Evolutionary conservation across 2,329 filamentous ascomycete species (phyloP).

Genomic region (Akanthomyces muscarius): DNA sequence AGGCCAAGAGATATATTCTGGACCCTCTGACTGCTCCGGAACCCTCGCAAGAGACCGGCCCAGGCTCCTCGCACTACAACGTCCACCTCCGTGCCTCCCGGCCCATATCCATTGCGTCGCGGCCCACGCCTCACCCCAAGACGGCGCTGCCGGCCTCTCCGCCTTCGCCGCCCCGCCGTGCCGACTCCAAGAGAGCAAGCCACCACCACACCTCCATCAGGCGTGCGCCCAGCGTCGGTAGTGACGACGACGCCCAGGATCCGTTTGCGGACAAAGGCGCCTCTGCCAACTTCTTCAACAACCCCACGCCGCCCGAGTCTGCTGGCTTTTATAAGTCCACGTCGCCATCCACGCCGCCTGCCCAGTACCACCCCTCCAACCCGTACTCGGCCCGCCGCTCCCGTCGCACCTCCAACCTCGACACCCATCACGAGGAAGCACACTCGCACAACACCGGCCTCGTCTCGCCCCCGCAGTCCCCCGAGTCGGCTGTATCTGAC

Average conservation of each 20-base stretch:
- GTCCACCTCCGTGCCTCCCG: conserved; percentile 23
- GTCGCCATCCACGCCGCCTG: too few relatives aligned
- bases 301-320: conserved; percentile 51
- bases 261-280: not conserved
- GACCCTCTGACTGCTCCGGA: conserved; percentile 66
- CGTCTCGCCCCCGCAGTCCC: conserved; percentile 19
- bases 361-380: conserved; percentile 43
- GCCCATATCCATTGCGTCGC: not conserved
- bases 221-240: not conserved
- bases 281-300: conserved; percentile 20
- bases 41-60: conserved; percentile 63
- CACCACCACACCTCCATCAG: not conserved
- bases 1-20: conserved; percentile 65
- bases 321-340: conserved; percentile 35
- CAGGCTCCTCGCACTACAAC: conserved; percentile 53
- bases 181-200: not conserved
- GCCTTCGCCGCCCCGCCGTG: conserved; percentile 4
- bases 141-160: not conserved
- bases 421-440: conserved; percentile 19
- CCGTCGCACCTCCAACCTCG: conserved; percentile 19
- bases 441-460: conserved; percentile 19
- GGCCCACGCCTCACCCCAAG: not conserved
- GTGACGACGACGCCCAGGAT: not conserved
- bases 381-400: conserved; percentile 30
- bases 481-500: conserved; percentile 19